Evolutionary conservation across 1,284 basidiomycete species (phyloP).

Genomic region (Taiwanofungus camphoratus): DNA sequence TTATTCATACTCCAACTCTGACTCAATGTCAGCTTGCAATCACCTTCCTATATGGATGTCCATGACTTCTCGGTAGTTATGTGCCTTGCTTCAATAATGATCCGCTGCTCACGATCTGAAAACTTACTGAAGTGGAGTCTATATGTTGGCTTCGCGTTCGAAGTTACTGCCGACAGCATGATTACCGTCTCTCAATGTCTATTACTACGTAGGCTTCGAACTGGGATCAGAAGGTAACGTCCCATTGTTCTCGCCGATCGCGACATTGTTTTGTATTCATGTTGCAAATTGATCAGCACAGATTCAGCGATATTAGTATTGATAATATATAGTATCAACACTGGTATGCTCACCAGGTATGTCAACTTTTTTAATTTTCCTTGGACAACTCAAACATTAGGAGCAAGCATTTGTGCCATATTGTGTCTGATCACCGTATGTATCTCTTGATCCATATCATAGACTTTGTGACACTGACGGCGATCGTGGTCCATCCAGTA

Average conservation of each 20-base stretch:
- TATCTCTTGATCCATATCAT: not conserved
- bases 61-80: constrained; percentile 14
- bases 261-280: not conserved
- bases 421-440: constrained; percentile 15
- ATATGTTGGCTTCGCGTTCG: constrained; percentile 17
- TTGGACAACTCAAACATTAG: not conserved
- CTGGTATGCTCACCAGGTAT: constrained; percentile 19
- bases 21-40: constrained; percentile 8
- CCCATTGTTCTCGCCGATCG: not conserved
- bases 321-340: constrained; percentile 20
- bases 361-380: not conserved
- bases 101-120: no score
- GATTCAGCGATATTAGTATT: constrained; percentile 14
- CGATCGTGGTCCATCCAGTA: constrained; percentile 9
- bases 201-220: constrained; percentile 16
- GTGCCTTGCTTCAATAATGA: not conserved
- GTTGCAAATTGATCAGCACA: constrained; percentile 6
- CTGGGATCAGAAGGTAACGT: constrained; percentile 18
- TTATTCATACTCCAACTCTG: not conserved
- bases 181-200: constrained; percentile 18
- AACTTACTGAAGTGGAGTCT: constrained; percentile 18
- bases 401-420: constrained; percentile 16
- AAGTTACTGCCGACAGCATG: constrained; percentile 16
- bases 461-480: not conserved
- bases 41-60: constrained; percentile 12